Percentiles rank a stretch among this genome's conserved stretches.
phyloP scores from a whole-genome alignment of 2,329 filamentous ascomycete genomes.

The Fonsecaea pedrosoi region DNA sequence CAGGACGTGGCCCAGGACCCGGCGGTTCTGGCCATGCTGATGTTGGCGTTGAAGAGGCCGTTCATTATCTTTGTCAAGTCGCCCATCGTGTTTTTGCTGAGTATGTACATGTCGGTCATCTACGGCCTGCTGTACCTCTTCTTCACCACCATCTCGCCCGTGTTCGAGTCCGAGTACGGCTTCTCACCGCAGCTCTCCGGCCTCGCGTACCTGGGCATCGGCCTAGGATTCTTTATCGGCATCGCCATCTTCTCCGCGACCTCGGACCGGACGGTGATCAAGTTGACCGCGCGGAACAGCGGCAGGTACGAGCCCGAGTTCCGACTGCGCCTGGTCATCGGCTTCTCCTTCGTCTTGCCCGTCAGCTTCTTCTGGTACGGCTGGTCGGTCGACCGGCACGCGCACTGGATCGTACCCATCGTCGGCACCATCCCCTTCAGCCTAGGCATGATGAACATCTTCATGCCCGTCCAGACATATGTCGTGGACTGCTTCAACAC shows the following conservation, averaged over 20 bases:
- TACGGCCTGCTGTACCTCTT: slow-evolving; percentile 59
- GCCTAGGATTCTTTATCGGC: too few species aligned
- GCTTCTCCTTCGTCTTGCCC: slow-evolving; percentile 49
- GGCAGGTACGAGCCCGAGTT: slow-evolving; percentile 46
- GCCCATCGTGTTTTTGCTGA: slow-evolving; percentile 66
- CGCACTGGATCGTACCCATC: slow-evolving; percentile 52
- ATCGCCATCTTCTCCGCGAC: slow-evolving; percentile 21
- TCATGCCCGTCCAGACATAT: slow-evolving; percentile 39
- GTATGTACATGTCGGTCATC: slow-evolving; percentile 66
- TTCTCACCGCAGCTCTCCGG: slow-evolving; percentile 65
- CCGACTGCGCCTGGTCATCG: slow-evolving; percentile 46
- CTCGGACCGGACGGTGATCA: background rate
- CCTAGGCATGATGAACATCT: slow-evolving; percentile 42
- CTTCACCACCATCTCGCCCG: slow-evolving; percentile 70
- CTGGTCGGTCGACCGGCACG: slow-evolving; percentile 43
- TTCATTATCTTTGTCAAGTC: too few species aligned
- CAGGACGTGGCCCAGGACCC: too few species aligned
- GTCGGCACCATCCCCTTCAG: slow-evolving; percentile 50
- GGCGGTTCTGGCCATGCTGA: too few species aligned
- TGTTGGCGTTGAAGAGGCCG: too few species aligned
- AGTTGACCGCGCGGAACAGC: too few species aligned
- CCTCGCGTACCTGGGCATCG: slow-evolving; percentile 65
- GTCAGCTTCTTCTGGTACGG: slow-evolving; percentile 55
- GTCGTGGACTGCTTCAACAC: slow-evolving; percentile 40
- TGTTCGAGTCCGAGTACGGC: slow-evolving; percentile 64